A percentile compares a stretch with the other conserved stretches of the same genome.
These are phyloP conservation scores for Phytophthora podocarpi DNA, from an alignment of 352 stramenopile species.

Conservation along the genomic window DNA sequence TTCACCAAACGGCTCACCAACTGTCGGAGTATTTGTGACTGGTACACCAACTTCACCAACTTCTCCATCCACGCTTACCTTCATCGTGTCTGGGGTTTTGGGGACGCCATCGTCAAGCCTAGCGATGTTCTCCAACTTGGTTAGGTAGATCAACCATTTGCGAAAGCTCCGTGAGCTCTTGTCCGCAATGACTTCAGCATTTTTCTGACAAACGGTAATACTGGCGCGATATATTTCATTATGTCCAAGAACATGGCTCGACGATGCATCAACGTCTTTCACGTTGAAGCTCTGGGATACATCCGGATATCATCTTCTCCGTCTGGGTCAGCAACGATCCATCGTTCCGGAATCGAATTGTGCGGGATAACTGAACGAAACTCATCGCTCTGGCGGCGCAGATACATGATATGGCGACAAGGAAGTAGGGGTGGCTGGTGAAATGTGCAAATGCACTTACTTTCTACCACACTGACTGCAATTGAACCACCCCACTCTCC, in stretches of 20 bases:
- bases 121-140: background rate
- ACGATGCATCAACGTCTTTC: background rate
- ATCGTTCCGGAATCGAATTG: background rate
- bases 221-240: constrained; percentile 5
- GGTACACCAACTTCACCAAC: too few relatives aligned
- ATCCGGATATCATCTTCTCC: background rate
- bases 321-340: constrained; percentile 2
- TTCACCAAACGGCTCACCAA: too few relatives aligned
- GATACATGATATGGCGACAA: constrained; percentile 10
- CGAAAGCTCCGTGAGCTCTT: background rate
- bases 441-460: constrained; percentile 9
- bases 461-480: background rate
- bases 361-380: background rate
- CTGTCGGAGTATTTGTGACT: too few relatives aligned
- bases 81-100: too few relatives aligned
- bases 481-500: background rate
- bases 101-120: too few relatives aligned
- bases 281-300: background rate
- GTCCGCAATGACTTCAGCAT: constrained; percentile 10
- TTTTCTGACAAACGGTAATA: constrained; percentile 8
- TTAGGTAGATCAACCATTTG: background rate
- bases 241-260: background rate
- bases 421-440: background rate
- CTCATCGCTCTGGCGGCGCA: background rate
- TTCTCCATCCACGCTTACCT: too few relatives aligned